Percentiles rank a stretch among this genome's conserved stretches.
Evolutionary conservation across 805 yeast genomes (phyloP).

Genomic region (Trichomonascus vanleenenianus): DNA sequence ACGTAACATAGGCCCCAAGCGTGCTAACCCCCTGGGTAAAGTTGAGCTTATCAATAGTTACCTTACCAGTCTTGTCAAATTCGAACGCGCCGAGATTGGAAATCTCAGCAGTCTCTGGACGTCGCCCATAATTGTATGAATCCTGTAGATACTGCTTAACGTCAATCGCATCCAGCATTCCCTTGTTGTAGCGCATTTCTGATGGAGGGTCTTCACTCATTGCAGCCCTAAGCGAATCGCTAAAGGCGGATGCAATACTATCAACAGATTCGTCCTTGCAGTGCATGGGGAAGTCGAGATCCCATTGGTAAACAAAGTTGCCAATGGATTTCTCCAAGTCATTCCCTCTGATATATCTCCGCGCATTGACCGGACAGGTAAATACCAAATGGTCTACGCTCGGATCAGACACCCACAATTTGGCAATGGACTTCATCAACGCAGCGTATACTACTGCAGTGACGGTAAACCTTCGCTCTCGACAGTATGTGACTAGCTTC

Average conservation of each 20-base stretch:
- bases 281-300: neutral
- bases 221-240: neutral
- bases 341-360: conserved; percentile 8
- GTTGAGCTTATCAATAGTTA: conserved; percentile 1
- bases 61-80: neutral
- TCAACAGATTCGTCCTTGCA: neutral
- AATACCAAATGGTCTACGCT: neutral
- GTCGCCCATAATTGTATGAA: neutral
- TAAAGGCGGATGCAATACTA: conserved; percentile 1
- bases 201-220: neutral
- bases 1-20: conserved; percentile 2
- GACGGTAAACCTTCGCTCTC: conserved; percentile 6
- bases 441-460: conserved; percentile 13
- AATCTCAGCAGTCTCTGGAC: conserved; percentile 4
- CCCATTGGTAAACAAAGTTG: conserved; percentile 3
- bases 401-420: neutral
- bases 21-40: conserved; percentile 5
- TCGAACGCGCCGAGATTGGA: conserved; percentile 7
- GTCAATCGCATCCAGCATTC: neutral
- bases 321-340: neutral
- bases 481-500: conserved; percentile 3
- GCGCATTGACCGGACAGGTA: conserved; percentile 14
- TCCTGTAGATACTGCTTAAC: conserved; percentile 1
- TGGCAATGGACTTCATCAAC: conserved; percentile 6
- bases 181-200: neutral